These are phyloP conservation scores for Trichosporon asahii DNA, from an alignment of 1,284 basidiomycete genomes.

Conservation along the genomic window DNA sequence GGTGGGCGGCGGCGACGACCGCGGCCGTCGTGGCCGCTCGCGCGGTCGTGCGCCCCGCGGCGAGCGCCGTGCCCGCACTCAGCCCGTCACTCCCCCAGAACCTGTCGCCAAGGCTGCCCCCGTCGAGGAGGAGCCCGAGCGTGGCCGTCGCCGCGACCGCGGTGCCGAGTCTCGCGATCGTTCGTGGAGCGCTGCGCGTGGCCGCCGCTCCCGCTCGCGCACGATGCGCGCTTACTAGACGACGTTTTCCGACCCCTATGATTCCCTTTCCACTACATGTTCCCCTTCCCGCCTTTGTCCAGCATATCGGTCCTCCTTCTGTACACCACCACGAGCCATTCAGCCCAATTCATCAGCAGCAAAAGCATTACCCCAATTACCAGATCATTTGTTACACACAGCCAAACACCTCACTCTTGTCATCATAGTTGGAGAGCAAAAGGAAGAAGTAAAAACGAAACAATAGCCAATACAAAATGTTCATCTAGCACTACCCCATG, in stretches of 20 bases:
- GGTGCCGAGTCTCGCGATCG: slow-evolving; percentile 22
- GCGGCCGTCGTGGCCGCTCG: slow-evolving; percentile 13
- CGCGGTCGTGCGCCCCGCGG: slow-evolving; percentile 9
- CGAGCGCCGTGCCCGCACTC: not conserved
- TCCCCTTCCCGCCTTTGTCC: not conserved
- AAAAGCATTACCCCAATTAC: not conserved
- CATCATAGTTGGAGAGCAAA: not conserved
- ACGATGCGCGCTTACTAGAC: slow-evolving; percentile 8
- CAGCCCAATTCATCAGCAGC: not conserved
- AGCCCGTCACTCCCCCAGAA: not conserved
- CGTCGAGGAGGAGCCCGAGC: slow-evolving; percentile 13
- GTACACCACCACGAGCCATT: not conserved
- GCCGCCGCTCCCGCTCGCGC: slow-evolving; percentile 19
- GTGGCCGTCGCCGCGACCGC: slow-evolving; percentile 25
- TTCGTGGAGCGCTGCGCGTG: slow-evolving; percentile 21
- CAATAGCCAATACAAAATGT: not conserved
- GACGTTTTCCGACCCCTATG: no score
- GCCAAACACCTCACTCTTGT: not conserved
- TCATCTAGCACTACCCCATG: slow-evolving; percentile 2
- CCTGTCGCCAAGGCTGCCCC: not conserved
- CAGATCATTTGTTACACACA: not conserved
- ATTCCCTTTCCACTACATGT: not conserved
- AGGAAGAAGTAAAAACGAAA: not conserved
- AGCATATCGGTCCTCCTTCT: not conserved
- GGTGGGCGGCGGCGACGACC: not conserved